Evolutionary conservation across 2,329 filamentous ascomycete genomes (phyloP).

Genomic region (Fusarium kyushuense): DNA sequence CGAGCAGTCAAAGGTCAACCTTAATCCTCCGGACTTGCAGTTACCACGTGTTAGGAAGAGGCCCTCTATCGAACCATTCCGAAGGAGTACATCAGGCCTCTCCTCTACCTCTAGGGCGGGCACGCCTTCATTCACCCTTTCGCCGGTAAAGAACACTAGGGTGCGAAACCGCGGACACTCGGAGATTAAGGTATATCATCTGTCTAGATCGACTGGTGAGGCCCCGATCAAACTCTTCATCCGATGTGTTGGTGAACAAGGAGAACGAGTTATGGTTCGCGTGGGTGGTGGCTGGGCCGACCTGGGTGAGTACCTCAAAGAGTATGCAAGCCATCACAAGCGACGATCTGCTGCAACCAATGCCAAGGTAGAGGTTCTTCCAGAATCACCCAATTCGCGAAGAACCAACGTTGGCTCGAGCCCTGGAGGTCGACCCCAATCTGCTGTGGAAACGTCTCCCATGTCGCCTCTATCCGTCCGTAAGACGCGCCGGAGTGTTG

Average conservation of each 20-base stretch:
- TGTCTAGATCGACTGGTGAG: constrained; percentile 84
- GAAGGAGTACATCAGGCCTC: constrained; percentile 63
- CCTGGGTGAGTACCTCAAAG: constrained; percentile 91
- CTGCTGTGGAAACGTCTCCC: constrained; percentile 54
- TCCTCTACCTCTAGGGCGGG: constrained; percentile 68
- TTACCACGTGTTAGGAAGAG: constrained; percentile 61
- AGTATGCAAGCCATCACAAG: constrained; percentile 92
- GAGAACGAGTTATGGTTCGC: constrained; percentile 96
- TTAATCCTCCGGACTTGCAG: constrained; percentile 70
- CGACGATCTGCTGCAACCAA: constrained; percentile 68
- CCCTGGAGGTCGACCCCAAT: constrained; percentile 56
- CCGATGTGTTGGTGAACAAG: constrained; percentile 87
- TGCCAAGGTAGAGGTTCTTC: constrained; percentile 68
- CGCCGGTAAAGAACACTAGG: constrained; percentile 69
- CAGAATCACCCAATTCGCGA: constrained; percentile 46
- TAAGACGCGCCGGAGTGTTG: constrained; percentile 64
- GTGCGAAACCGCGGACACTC: constrained; percentile 67
- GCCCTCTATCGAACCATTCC: constrained; percentile 57
- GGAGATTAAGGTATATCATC: constrained; percentile 92
- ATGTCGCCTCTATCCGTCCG: constrained; percentile 66
- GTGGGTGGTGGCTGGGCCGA: constrained; percentile 99
- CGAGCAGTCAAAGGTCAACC: constrained; percentile 62
- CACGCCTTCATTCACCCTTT: constrained; percentile 76
- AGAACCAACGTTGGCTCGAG: constrained; percentile 55
- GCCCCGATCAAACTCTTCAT: constrained; percentile 96